phyloP scores from a whole-genome alignment of 768 basidiomycete species.

The Goffeauzyma gilvescens region DNA sequence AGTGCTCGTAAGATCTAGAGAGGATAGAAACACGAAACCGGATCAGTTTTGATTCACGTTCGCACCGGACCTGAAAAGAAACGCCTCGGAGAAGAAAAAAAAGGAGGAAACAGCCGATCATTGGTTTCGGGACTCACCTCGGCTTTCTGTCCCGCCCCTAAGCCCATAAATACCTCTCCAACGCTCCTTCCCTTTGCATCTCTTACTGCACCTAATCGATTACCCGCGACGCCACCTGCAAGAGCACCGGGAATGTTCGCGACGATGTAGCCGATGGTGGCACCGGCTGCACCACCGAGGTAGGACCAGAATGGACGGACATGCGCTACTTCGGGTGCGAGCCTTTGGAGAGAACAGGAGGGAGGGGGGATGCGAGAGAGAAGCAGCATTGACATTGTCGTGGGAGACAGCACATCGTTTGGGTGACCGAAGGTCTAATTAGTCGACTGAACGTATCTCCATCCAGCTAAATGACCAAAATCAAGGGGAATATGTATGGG shows the following conservation, averaged over 20 bases:
- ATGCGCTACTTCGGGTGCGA: constrained; percentile 30
- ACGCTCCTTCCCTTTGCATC: constrained; percentile 89
- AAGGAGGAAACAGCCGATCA: too few species aligned
- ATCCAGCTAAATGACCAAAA: too few species aligned
- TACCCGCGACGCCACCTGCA: constrained; percentile 71
- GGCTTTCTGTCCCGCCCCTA: constrained; percentile 62
- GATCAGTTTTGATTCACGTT: constrained; percentile 3
- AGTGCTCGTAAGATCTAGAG: constrained; percentile 52
- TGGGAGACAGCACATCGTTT: too few species aligned
- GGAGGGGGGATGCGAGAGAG: too few species aligned
- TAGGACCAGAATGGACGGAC: constrained; percentile 30
- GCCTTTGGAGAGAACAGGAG: constrained; percentile 13
- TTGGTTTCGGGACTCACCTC: constrained; percentile 45
- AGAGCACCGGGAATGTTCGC: constrained; percentile 73
- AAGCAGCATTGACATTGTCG: too few species aligned
- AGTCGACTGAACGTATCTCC: too few species aligned
- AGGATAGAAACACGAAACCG: background rate
- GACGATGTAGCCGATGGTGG: constrained; percentile 41
- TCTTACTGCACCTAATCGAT: constrained; percentile 70
- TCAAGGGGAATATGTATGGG: too few species aligned
- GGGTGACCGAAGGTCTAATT: too few species aligned
- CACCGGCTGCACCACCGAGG: constrained; percentile 37
- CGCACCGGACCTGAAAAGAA: constrained; percentile 1
- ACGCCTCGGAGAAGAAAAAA: background rate
- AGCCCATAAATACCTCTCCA: constrained; percentile 61